These are phyloP conservation scores for Pyricularia pennisetigena DNA, from an alignment of 2,329 filamentous ascomycete genomes.

Conservation along the genomic window DNA sequence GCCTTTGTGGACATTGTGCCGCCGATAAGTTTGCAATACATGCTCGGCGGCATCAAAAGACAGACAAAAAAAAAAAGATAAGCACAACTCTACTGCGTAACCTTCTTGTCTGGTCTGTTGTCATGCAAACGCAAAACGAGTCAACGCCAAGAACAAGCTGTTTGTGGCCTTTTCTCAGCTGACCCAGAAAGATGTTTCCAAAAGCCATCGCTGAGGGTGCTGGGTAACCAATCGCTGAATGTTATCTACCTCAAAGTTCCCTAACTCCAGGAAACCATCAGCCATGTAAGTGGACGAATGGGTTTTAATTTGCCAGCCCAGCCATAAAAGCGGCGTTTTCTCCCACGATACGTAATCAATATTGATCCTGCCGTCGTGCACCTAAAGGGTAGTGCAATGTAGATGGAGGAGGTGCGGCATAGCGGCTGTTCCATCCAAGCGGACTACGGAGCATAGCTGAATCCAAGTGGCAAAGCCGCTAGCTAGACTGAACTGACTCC, in stretches of 20 bases:
- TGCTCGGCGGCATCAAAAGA: neutral
- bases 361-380: neutral
- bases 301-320: neutral
- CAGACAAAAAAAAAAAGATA: neutral
- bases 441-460: neutral
- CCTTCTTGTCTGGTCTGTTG: neutral
- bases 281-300: too few species aligned
- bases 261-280: neutral
- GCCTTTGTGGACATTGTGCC: neutral
- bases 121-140: slow-evolving; percentile 1
- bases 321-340: neutral
- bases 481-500: neutral
- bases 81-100: neutral
- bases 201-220: neutral
- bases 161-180: neutral
- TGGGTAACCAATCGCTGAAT: neutral
- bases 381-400: neutral
- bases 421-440: neutral
- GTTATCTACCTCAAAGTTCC: neutral
- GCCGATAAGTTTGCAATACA: neutral
- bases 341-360: neutral
- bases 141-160: neutral
- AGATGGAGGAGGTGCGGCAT: too few species aligned
- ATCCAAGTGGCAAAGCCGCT: neutral
- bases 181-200: neutral